Evolutionary conservation across 352 stramenopile genomes (phyloP), one percentile per base, ranked within the genome.

Genomic region (Halophytophthora polymorphica): DNA sequence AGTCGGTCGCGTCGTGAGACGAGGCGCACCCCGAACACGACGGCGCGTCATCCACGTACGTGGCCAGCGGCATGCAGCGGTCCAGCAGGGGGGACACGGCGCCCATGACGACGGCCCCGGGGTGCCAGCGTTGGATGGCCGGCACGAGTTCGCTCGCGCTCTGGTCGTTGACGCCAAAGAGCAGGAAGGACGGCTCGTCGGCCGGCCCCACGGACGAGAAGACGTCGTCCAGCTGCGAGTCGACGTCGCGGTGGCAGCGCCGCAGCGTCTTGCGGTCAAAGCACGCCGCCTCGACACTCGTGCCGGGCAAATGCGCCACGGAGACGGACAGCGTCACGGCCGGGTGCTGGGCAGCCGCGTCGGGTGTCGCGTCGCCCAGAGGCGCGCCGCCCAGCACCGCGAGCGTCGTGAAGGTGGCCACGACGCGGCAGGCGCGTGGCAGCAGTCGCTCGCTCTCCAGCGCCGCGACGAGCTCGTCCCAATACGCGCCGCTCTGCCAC

Each of bases 191-290:
- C n/a, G 73, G 65, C 2, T 49, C 66, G 6, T 29, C 21, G 0
- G 54, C 50, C 14, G 28, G 2, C 2, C 50, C 31, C 12, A 60
- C 14, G 2, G 4, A 13, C 13, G 42, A 45, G 43, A 85, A 82
- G 3, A 71, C 66, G 31, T 73, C 64, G 45, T 58, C 59, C 17
- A 68, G 56, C 2, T 74, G 61, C 7, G 63, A 25, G 54, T 63
- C 62, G 2, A 53, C 53, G 17, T 58, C 68, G 45, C 66, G 72
- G 36, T 68, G 53, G 39, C 57, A 61, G 45, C 66, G 68, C 22
- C 75, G 60, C 18, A 90, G 56, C 18, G 62, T 61, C 40, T 86
- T 83, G 37, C 73, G 68, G 5, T 89, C 77, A 22, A 85, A 85
- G 17, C 45, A 49, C 2, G 58, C 68, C 5, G 68, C 58, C 34